Conservation (phyloP, 2,329 filamentous ascomycete species). For the Talaromyces marneffei region DNA sequence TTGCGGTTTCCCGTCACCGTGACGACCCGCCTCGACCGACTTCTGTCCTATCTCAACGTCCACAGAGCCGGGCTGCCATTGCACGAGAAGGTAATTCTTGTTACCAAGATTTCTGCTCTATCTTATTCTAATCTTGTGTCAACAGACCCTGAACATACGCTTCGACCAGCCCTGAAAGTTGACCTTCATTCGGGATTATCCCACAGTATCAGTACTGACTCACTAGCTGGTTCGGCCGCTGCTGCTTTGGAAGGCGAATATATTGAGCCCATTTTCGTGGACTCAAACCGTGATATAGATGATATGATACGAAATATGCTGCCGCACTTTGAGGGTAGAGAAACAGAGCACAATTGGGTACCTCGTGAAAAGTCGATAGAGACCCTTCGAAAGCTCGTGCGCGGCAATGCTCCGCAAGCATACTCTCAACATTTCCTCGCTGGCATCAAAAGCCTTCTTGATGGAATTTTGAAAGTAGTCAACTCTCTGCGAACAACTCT, state of each 20-base stretch:
- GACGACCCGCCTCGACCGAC: constrained; percentile 26
- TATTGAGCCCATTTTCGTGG: constrained; percentile 76
- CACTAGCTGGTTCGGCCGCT: constrained; percentile 15
- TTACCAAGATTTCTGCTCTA: constrained; percentile 8
- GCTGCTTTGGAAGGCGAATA: constrained; percentile 59
- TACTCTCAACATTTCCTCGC: constrained; percentile 65
- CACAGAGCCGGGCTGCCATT: constrained; percentile 17
- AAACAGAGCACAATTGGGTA: constrained; percentile 87
- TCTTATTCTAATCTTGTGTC: constrained; percentile 1
- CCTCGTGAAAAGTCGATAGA: constrained; percentile 74
- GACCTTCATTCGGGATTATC: constrained; percentile 20
- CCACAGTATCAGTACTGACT: constrained; percentile 16
- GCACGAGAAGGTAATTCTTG: constrained; percentile 18
- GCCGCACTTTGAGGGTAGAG: constrained; percentile 74
- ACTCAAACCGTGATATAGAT: constrained; percentile 80
- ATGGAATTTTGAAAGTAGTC: constrained; percentile 81
- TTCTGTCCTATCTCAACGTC: constrained; percentile 28
- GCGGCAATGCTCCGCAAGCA: constrained; percentile 75
- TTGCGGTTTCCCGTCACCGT: constrained; percentile 22
- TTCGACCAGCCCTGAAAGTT: constrained; percentile 19
- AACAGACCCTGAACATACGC: constrained; percentile 17
- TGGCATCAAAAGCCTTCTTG: constrained; percentile 67
- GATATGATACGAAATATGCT: constrained; percentile 79
- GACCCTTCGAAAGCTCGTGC: constrained; percentile 70
- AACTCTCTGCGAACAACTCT: constrained; percentile 83